A percentile compares a stretch with the other conserved stretches of the same genome.
Evolutionary conservation across 2,329 filamentous ascomycete species (phyloP).

Genomic region (Aspergillus sojae): DNA sequence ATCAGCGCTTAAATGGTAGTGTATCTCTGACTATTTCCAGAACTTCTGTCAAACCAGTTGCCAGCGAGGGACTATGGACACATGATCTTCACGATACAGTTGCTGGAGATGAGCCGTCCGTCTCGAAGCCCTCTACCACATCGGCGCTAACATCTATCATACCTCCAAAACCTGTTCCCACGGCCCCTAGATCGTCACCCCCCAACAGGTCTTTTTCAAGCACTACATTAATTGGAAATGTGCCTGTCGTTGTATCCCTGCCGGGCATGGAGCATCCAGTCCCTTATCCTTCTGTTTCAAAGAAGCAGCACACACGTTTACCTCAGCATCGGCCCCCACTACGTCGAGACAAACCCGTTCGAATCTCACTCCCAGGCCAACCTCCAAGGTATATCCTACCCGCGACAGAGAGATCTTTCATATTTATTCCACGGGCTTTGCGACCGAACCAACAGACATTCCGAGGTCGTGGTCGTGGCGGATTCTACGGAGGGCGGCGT

Average conservation of each 20-base stretch:
- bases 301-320: conserved; percentile 90
- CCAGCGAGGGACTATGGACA: conserved; percentile 77
- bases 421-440: conserved; percentile 93
- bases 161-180: conserved; percentile 39
- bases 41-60: conserved; percentile 47
- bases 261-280: conserved; percentile 73
- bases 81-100: conserved; percentile 88
- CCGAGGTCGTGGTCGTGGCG: conserved; percentile 68
- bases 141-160: conserved; percentile 30
- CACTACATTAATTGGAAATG: conserved; percentile 80
- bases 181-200: conserved; percentile 60
- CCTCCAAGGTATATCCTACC: conserved; percentile 88
- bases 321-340: conserved; percentile 93
- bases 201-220: conserved; percentile 81
- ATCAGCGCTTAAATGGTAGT: neutral
- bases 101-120: conserved; percentile 42
- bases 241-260: conserved; percentile 79
- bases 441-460: conserved; percentile 87
- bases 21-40: conserved; percentile 38
- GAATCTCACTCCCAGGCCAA: conserved; percentile 82
- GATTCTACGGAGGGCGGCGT: conserved; percentile 70
- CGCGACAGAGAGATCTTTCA: conserved; percentile 86
- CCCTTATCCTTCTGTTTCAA: conserved; percentile 72
- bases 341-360: conserved; percentile 92
- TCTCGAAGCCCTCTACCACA: conserved; percentile 32